Evolutionary conservation across 140 eudicot genomes (phyloP).

Genomic region (Senecio squalidus): DNA sequence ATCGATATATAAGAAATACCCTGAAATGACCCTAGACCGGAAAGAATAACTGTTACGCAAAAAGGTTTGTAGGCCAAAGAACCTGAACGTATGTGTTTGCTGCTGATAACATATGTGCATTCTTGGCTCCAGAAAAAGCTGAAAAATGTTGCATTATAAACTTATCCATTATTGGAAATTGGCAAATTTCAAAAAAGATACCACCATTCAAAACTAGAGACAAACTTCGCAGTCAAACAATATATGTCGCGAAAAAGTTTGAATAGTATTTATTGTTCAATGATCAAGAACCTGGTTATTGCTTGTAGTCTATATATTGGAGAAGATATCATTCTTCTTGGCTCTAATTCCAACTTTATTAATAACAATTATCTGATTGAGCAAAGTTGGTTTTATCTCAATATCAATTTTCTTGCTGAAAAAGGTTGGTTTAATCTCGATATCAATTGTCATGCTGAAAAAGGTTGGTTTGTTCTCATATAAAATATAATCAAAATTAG

Average conservation of each 20-base stretch:
- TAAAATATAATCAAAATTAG: not conserved
- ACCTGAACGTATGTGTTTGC: constrained; percentile 91
- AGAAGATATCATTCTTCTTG: too few relatives aligned
- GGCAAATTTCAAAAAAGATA: constrained; percentile 4
- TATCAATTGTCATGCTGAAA: not conserved
- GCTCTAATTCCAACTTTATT: not conserved
- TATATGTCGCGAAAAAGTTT: not conserved
- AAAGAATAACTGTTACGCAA: not conserved
- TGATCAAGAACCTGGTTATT: constrained; percentile 1
- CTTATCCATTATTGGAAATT: constrained; percentile 18
- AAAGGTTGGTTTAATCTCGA: too few relatives aligned
- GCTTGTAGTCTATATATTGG: not conserved
- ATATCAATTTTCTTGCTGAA: too few relatives aligned
- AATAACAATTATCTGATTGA: too few relatives aligned
- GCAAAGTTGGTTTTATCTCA: not conserved
- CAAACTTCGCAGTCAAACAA: not conserved
- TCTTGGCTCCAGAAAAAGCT: constrained; percentile 85
- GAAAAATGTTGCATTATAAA: constrained; percentile 24
- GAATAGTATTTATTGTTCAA: constrained; percentile 3
- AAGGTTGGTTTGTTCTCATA: constrained; percentile 1
- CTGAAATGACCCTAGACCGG: not conserved
- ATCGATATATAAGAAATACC: not conserved
- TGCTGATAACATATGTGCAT: constrained; percentile 61
- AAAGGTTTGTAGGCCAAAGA: constrained; percentile 10
- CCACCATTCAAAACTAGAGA: constrained; percentile 5